These are phyloP conservation scores for Penicillium daleae DNA, from an alignment of 495 filamentous ascomycete genomes.

Conservation along the genomic window DNA sequence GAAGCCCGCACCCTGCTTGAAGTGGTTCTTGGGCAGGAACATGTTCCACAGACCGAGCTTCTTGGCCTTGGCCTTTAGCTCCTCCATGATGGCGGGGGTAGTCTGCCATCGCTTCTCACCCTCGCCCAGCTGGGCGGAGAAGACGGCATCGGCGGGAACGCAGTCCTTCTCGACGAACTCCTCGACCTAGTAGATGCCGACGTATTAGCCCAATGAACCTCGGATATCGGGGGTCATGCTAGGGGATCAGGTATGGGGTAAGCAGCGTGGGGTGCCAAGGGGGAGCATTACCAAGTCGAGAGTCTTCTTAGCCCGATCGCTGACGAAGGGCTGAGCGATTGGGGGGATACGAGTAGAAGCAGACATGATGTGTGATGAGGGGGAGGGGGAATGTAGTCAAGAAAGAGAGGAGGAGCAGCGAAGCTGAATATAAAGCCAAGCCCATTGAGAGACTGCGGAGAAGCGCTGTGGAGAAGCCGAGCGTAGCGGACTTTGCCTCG, in stretches of 20 bases:
- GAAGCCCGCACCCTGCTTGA: constrained; percentile 89
- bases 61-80: constrained; percentile 82
- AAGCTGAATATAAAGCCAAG: constrained; percentile 28
- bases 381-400: constrained; percentile 5
- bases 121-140: constrained; percentile 75
- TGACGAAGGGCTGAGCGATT: constrained; percentile 69
- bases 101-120: constrained; percentile 75
- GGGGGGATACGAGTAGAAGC: constrained; percentile 66
- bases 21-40: constrained; percentile 94
- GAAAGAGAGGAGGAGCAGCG: constrained; percentile 5
- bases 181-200: constrained; percentile 62
- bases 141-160: constrained; percentile 79
- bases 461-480: constrained; percentile 38
- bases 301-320: constrained; percentile 78
- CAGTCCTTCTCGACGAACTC: constrained; percentile 98
- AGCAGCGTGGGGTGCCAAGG: background rate
- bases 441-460: constrained; percentile 31
- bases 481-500: constrained; percentile 33
- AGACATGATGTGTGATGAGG: constrained; percentile 49
- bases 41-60: constrained; percentile 96
- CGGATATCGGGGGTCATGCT: background rate
- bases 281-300: constrained; percentile 58
- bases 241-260: background rate
- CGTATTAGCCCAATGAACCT: background rate
- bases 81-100: constrained; percentile 81